phyloP scores from a whole-genome alignment of 257 asterid genomes.

The Salvia splendens region DNA sequence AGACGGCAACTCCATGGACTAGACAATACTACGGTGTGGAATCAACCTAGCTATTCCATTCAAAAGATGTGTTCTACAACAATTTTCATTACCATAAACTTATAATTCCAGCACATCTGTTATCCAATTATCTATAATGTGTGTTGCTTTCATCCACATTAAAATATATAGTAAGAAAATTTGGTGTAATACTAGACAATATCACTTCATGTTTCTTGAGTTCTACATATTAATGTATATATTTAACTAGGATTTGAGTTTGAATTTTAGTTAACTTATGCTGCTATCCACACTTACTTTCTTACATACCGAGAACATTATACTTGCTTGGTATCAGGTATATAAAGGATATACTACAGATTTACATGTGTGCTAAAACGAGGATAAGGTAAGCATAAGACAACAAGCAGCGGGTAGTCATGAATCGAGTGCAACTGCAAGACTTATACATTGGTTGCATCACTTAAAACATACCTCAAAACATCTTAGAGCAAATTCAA shows the following conservation, averaged over 20 bases:
- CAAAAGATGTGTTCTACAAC: background rate
- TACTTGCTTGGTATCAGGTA: too few relatives aligned
- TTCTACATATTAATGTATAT: too few relatives aligned
- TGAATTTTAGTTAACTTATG: too few relatives aligned
- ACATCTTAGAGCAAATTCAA: constrained; percentile 44
- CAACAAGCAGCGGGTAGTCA: constrained; percentile 2
- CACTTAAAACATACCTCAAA: constrained; percentile 45
- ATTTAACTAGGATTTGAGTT: too few relatives aligned
- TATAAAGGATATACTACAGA: too few relatives aligned
- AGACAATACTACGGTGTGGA: background rate
- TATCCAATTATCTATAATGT: constrained; percentile 7
- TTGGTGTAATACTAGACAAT: background rate
- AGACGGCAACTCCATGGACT: background rate
- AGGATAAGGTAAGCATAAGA: constrained; percentile 3
- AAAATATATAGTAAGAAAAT: background rate
- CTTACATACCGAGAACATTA: too few relatives aligned
- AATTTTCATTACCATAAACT: background rate
- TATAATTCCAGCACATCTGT: background rate
- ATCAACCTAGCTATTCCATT: constrained; percentile 7
- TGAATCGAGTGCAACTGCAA: constrained; percentile 14
- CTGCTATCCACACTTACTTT: too few relatives aligned
- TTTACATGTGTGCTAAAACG: background rate
- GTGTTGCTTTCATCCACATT: constrained; percentile 1
- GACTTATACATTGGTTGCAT: constrained; percentile 13
- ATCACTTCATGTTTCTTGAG: too few relatives aligned